Conservation (phyloP, 768 basidiomycete species). For the Clitopilus hobsonii region DNA sequence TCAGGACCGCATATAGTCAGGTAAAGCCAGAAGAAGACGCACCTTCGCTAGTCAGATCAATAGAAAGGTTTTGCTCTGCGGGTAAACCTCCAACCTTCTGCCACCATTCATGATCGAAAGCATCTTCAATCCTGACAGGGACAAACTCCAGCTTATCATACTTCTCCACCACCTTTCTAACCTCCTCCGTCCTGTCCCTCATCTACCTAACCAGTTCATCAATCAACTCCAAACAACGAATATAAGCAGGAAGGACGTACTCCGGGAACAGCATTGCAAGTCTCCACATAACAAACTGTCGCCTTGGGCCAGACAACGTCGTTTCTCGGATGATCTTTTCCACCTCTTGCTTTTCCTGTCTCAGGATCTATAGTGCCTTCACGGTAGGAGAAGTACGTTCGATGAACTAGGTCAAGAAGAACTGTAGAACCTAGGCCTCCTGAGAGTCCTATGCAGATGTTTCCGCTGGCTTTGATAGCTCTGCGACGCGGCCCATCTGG, state of each 20-base stretch:
- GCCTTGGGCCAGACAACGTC: slow-evolving; percentile 58
- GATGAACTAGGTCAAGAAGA: slow-evolving; percentile 62
- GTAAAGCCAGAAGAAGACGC: slow-evolving; percentile 4
- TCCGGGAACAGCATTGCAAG: slow-evolving; percentile 53
- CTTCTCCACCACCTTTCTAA: slow-evolving; percentile 38
- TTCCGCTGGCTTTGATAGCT: slow-evolving; percentile 61
- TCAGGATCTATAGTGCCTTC: slow-evolving; percentile 15
- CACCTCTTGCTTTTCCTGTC: slow-evolving; percentile 37
- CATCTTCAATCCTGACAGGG: slow-evolving; percentile 65
- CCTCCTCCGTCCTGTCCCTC: slow-evolving; percentile 49
- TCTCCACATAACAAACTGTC: slow-evolving; percentile 67
- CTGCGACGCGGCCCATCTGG: slow-evolving; percentile 53
- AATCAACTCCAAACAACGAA: slow-evolving; percentile 2
- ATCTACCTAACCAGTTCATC: slow-evolving; percentile 31
- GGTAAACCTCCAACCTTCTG: slow-evolving; percentile 31
- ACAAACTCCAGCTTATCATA: slow-evolving; percentile 55
- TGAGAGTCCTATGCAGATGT: slow-evolving; percentile 68
- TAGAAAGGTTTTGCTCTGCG: slow-evolving; percentile 22
- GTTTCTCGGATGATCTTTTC: slow-evolving; percentile 64
- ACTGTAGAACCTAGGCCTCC: slow-evolving; percentile 76
- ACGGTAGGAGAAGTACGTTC: slow-evolving; percentile 45
- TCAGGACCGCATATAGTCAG: slow-evolving; percentile 2
- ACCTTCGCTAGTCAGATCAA: slow-evolving; percentile 56
- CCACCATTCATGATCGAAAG: slow-evolving; percentile 73
- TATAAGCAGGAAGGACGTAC: slow-evolving; percentile 31